Evolutionary conservation across 179 eudicot species (phyloP).

Genomic region (Heliamphora pulchella): DNA sequence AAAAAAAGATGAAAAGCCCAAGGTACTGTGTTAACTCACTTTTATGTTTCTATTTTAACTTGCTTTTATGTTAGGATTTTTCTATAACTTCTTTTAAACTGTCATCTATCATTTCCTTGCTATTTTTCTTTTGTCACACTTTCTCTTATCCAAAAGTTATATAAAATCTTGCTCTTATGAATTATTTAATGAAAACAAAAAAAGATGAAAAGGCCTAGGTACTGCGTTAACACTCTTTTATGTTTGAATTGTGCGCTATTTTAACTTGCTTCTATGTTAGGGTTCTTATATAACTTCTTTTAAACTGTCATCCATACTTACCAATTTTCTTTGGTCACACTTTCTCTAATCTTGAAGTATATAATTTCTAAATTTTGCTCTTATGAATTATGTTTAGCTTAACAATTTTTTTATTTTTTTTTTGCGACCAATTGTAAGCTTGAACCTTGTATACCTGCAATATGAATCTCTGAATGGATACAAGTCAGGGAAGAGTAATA

Average conservation of each 20-base stretch:
- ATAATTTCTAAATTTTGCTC: neutral
- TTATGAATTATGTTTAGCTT: neutral
- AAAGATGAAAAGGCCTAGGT: too few relatives aligned
- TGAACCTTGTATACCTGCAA: neutral
- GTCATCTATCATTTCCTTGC: neutral
- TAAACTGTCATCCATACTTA: neutral
- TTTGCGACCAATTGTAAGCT: neutral
- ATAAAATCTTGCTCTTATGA: too few relatives aligned
- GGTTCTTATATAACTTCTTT: neutral
- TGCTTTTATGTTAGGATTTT: neutral
- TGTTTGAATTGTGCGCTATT: too few relatives aligned
- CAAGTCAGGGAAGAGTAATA: neutral
- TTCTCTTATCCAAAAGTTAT: neutral
- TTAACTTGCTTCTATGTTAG: too few relatives aligned
- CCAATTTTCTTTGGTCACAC: too few relatives aligned
- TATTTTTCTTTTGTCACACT: neutral
- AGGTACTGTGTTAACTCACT: conserved; percentile 42
- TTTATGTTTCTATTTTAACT: neutral
- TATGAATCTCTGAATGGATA: conserved; percentile 1
- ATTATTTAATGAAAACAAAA: too few relatives aligned
- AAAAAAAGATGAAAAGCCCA: conserved; percentile 75
- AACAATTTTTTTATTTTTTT: neutral
- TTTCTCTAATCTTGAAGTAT: neutral
- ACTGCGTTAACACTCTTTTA: too few relatives aligned
- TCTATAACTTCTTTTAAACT: neutral